Evolutionary conservation across 768 basidiomycete genomes (phyloP).

Genomic region (Cystofilobasidium macerans): DNA sequence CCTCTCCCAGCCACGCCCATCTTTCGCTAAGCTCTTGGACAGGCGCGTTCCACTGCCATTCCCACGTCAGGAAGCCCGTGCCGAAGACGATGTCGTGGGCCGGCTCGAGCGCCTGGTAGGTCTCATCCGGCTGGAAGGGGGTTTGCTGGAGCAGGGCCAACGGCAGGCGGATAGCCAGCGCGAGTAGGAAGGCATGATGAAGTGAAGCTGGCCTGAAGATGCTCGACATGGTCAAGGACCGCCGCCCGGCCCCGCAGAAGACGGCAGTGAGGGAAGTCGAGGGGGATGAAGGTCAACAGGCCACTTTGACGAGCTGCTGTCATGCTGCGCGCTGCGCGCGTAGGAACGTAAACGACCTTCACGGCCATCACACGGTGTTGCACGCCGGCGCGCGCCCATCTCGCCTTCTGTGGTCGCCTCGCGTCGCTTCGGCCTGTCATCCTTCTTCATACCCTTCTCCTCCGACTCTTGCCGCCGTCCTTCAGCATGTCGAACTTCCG

Average conservation of each 20-base stretch:
- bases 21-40: background rate
- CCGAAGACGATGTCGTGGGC: slow-evolving; percentile 82
- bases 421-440: background rate
- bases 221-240: no score
- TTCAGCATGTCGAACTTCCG: background rate
- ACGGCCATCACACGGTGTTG: no score
- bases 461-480: no score
- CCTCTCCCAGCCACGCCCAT: slow-evolving; percentile 25
- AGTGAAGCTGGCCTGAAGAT: no score
- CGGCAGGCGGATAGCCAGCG: slow-evolving; percentile 20
- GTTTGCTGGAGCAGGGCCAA: slow-evolving; percentile 54
- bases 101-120: slow-evolving; percentile 85
- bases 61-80: slow-evolving; percentile 66
- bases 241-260: no score
- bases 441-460: background rate
- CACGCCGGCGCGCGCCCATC: background rate
- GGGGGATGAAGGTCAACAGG: no score
- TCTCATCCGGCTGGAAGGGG: slow-evolving; percentile 95
- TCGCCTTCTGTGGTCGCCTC: background rate
- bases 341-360: no score
- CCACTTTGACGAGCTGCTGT: no score
- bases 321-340: no score
- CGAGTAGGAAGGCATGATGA: background rate
- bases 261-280: no score
- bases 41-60: slow-evolving; percentile 50